A percentile compares a stretch with the other conserved stretches of the same genome.
Evolutionary conservation across 805 yeast genomes (phyloP).

Genomic region (Clavispora santaluciae): DNA sequence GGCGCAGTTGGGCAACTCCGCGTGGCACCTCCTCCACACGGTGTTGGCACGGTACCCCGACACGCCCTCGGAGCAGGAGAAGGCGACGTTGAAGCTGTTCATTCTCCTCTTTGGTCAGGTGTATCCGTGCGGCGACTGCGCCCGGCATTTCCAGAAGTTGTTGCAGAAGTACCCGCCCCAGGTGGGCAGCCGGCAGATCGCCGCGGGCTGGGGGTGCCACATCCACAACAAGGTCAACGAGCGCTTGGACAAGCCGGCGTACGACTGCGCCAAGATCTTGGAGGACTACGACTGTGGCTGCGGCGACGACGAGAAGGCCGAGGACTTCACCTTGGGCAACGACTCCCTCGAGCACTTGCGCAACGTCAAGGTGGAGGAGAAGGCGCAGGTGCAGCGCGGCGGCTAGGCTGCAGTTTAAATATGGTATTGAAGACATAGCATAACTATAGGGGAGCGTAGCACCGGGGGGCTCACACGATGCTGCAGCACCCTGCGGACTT

Average conservation of each 20-base stretch:
- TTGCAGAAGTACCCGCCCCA: conserved; percentile 81
- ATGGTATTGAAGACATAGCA: too few species aligned
- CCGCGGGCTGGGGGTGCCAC: conserved; percentile 95
- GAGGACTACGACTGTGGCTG: conserved; percentile 98
- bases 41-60: conserved; percentile 91
- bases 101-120: conserved; percentile 79
- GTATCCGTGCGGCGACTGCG: conserved; percentile 97
- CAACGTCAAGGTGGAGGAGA: conserved; percentile 42
- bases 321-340: conserved; percentile 36
- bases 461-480: conserved; percentile 15
- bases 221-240: conserved; percentile 24
- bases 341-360: conserved; percentile 35
- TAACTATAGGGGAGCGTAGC: too few species aligned
- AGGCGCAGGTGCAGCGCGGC: conserved; percentile 46
- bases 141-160: conserved; percentile 77
- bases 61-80: conserved; percentile 60
- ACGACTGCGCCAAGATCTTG: conserved; percentile 79
- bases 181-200: conserved; percentile 63
- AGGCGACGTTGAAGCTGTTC: conserved; percentile 57
- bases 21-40: conserved; percentile 90
- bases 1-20: conserved; percentile 84
- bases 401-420: not conserved
- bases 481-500: conserved; percentile 25
- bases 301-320: conserved; percentile 63
- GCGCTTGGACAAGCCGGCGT: conserved; percentile 37